Base-by-base conservation (phyloP, 2,329 filamentous ascomycete species). In the Waltergamsia citrina region DNA sequence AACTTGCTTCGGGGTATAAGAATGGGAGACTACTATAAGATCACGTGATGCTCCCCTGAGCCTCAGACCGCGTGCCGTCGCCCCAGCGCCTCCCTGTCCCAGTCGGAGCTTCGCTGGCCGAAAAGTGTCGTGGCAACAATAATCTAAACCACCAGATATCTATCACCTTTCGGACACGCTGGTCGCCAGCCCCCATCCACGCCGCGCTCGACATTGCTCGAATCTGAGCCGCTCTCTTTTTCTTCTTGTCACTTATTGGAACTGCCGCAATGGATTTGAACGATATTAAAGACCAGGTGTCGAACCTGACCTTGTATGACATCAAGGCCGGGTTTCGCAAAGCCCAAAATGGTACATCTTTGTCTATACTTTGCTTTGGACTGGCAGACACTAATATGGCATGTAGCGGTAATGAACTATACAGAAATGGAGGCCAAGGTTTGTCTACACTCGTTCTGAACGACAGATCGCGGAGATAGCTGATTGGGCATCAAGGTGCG, bases 341-440 rank as follows among this genome's bases (percentile, higher is more conserved):
- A 62, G 85, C 93, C 39, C 88, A 95, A 55, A 95, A 95, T 90
- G 88, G 88, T 94, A 65, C 33, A 19, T 29, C 32, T 34, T 7
- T 16, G 27, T 10, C n/a, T 12, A 10, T 19, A 35, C 23, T n/a
- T 7, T 28, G 10, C 21, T n/a, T 11, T 2, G 15, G 14, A 10
- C 16, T 20, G 17, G 14, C 27, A 15, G 17, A 38, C 33, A 37
- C 55, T 63, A 39, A 62, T 45, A 23, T 20, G 29, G 33, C 33
- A n/a, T 15, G 35, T 41, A 94, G 87, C 87, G 45, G 87, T 94
- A 40, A 94, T 95, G 88, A 95, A 94, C 64, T 94, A 90, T 60
- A 94, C 88, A 27, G 88, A 95, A 55, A 90, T 92, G 84, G 85
- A 93, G 63, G 59, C 74, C 29, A 78, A 78, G 70, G 72, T 77